phyloP scores from a whole-genome alignment of 331 rosid genomes.

The Rosa hybrid region DNA sequence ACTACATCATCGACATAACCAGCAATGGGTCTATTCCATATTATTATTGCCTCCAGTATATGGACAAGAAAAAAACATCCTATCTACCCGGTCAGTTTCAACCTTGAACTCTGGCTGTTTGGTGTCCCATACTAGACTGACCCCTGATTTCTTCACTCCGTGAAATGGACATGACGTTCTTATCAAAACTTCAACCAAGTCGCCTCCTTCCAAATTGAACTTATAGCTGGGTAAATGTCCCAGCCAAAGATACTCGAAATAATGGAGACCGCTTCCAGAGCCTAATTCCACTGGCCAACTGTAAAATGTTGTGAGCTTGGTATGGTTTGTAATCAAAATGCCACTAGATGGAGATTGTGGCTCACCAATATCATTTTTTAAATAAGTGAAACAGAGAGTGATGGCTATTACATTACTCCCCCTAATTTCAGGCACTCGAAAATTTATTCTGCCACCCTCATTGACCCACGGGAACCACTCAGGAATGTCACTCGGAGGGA shows the following conservation, averaged over 20 bases:
- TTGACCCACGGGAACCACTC: slow-evolving; percentile 1
- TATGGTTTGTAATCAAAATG: neutral
- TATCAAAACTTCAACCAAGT: no score
- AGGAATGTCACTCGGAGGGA: slow-evolving; percentile 13
- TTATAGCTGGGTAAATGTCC: no score
- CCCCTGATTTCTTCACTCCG: neutral
- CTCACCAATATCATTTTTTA: no score
- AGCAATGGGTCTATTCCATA: no score
- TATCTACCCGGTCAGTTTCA: neutral
- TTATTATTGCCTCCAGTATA: no score
- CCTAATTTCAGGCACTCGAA: slow-evolving; percentile 1
- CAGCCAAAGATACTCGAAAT: no score
- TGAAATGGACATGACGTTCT: no score
- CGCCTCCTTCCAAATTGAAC: no score
- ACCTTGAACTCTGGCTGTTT: neutral
- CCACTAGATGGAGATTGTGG: no score
- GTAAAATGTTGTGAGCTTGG: neutral
- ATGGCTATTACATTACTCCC: neutral
- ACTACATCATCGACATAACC: no score
- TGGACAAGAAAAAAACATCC: neutral
- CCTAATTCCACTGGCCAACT: no score
- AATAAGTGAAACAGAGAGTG: neutral
- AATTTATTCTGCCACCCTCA: neutral
- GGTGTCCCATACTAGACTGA: slow-evolving; percentile 3
- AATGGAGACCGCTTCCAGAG: no score